These are phyloP conservation scores for Aspergillus sclerotiicarbonarius DNA, from an alignment of 495 filamentous ascomycete species.

Conservation along the genomic window DNA sequence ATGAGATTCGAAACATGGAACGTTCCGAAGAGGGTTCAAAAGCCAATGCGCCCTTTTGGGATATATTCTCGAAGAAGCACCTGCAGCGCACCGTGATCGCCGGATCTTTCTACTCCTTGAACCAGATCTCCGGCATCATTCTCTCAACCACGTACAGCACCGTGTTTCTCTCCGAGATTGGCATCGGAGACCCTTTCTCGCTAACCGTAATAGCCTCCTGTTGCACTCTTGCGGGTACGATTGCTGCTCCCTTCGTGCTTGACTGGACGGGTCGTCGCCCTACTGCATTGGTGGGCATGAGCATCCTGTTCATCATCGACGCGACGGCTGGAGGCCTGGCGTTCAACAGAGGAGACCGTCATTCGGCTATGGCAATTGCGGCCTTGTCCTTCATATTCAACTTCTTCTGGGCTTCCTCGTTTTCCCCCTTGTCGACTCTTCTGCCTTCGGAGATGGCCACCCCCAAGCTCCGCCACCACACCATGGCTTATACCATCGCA, in stretches of 20 bases:
- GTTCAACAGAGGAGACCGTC: conserved; percentile 20
- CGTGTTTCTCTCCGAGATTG: conserved; percentile 35
- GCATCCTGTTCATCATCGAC: conserved; percentile 28
- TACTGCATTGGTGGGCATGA: conserved; percentile 36
- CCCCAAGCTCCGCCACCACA: conserved; percentile 39
- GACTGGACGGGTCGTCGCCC: conserved; percentile 37
- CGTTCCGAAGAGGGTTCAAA: conserved; percentile 29
- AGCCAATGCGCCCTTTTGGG: conserved; percentile 31
- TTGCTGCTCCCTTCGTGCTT: conserved; percentile 36
- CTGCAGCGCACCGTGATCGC: conserved; percentile 35
- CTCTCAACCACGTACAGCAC: conserved; percentile 41
- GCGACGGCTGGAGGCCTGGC: conserved; percentile 30
- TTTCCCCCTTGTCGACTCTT: conserved; percentile 32
- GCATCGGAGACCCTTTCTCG: conserved; percentile 29
- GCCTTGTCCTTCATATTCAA: conserved; percentile 36
- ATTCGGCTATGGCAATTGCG: conserved; percentile 24
- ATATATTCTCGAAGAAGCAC: conserved; percentile 36
- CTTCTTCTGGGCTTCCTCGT: conserved; percentile 40
- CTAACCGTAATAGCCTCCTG: conserved; percentile 38
- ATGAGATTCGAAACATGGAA: conserved; percentile 32
- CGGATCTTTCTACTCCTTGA: conserved; percentile 39
- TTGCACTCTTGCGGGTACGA: conserved; percentile 38
- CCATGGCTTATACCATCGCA: conserved; percentile 42
- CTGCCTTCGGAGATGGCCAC: conserved; percentile 43
- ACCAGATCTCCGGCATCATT: conserved; percentile 39